These are phyloP conservation scores for Emericellopsis cladophorae DNA, from an alignment of 2,329 filamentous ascomycete species.

Conservation along the genomic window DNA sequence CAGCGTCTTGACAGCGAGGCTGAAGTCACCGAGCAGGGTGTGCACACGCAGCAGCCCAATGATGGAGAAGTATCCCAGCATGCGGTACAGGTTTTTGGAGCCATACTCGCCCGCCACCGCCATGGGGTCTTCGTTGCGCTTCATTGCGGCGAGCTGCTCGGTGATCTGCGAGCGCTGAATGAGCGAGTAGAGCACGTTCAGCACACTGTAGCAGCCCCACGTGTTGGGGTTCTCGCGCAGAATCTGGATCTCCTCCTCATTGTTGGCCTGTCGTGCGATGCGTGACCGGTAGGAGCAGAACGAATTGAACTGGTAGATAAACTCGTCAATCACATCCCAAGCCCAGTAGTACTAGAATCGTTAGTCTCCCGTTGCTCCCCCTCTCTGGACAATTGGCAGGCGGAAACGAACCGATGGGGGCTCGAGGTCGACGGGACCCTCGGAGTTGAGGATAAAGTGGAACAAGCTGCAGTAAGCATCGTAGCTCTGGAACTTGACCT, in stretches of 20 bases:
- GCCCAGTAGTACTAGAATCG: conserved; percentile 84
- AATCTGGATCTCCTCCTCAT: conserved; percentile 83
- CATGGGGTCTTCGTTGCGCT: conserved; percentile 81
- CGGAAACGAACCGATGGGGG: conserved; percentile 70
- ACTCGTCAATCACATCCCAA: conserved; percentile 99
- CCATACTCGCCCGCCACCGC: conserved; percentile 92
- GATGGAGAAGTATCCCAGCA: conserved; percentile 99
- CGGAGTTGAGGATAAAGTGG: conserved; percentile 98
- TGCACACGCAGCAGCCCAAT: conserved; percentile 94
- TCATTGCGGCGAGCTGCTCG: conserved; percentile 90
- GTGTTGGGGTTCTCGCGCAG: conserved; percentile 96
- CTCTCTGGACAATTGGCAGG: conserved; percentile 1
- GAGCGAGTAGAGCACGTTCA: conserved; percentile 97
- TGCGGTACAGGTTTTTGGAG: conserved; percentile 85
- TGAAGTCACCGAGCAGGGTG: conserved; percentile 94
- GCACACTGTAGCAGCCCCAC: conserved; percentile 98
- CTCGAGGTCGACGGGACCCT: conserved; percentile 95
- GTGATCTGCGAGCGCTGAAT: conserved; percentile 98
- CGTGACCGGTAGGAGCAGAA: conserved; percentile 96
- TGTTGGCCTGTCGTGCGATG: conserved; percentile 69
- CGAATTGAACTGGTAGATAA: conserved; percentile 99
- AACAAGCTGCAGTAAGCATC: conserved; percentile 99
- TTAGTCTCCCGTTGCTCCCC: conserved; percentile 2
- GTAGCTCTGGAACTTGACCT: conserved; percentile 97
- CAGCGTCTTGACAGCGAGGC: conserved; percentile 93